Conservation (phyloP, 2,329 filamentous ascomycete species). For the Fusarium acutatum region DNA sequence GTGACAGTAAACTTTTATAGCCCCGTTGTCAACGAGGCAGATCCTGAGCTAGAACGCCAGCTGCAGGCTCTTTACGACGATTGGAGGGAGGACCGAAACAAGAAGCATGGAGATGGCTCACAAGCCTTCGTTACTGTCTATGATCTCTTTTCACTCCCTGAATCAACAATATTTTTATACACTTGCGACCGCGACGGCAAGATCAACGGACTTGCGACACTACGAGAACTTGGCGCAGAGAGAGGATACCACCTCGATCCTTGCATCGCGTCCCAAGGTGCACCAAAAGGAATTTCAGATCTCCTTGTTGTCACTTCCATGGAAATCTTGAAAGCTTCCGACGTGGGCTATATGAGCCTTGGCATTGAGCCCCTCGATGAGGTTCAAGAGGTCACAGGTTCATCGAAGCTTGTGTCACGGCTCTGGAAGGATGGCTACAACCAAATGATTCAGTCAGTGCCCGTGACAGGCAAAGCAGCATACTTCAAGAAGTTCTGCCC, state of each 20-base stretch:
- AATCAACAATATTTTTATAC: neutral
- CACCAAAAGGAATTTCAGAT: slow-evolving; percentile 1
- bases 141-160: neutral
- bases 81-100: slow-evolving; percentile 3
- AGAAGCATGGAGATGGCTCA: neutral
- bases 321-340: neutral
- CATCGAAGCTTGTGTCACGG: neutral
- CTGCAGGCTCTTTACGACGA: slow-evolving; percentile 3
- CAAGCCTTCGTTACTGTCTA: slow-evolving; percentile 15
- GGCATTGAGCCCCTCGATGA: neutral
- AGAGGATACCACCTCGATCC: slow-evolving; percentile 12
- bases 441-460: slow-evolving; percentile 1
- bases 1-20: neutral
- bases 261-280: neutral
- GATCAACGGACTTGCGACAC: slow-evolving; percentile 3
- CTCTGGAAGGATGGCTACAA: slow-evolving; percentile 6
- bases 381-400: neutral
- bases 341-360: slow-evolving; percentile 2
- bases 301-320: slow-evolving; percentile 2
- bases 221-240: slow-evolving; percentile 1
- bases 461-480: neutral
- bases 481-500: slow-evolving; percentile 13
- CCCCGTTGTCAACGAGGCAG: neutral
- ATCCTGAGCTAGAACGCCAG: neutral
- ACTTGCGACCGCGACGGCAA: neutral